phyloP scores from a whole-genome alignment of 1,139 yeast species.

The Dujonia santamariae region DNA sequence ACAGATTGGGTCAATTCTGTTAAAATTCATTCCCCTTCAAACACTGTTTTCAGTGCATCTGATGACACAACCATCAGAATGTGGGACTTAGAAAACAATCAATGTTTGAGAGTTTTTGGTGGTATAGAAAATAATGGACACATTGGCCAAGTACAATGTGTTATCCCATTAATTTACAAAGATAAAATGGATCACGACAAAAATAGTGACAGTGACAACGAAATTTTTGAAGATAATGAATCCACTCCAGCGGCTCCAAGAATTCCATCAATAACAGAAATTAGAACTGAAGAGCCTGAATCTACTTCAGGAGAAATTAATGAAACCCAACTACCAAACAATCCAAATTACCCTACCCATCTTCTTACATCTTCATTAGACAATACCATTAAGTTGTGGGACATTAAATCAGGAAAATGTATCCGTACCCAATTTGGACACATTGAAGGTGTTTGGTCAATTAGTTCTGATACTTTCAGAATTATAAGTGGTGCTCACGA shows the following conservation, averaged over 20 bases:
- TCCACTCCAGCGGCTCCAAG: conserved; percentile 15
- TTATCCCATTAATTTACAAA: conserved; percentile 73
- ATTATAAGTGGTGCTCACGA: conserved; percentile 95
- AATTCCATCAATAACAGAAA: conserved; percentile 4
- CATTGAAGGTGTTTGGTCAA: conserved; percentile 96
- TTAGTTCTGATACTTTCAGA: conserved; percentile 92
- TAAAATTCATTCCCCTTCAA: conserved; percentile 75
- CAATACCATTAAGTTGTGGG: conserved; percentile 93
- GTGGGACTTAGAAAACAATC: conserved; percentile 88
- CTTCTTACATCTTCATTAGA: conserved; percentile 84
- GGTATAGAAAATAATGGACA: conserved; percentile 69
- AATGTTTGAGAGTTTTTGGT: conserved; percentile 75
- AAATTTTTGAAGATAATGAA: conserved; percentile 1
- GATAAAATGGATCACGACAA: conserved; percentile 46
- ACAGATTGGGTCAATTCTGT: conserved; percentile 90
- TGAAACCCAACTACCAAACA: conserved; percentile 23
- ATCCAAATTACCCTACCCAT: conserved; percentile 65
- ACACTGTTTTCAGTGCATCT: conserved; percentile 79
- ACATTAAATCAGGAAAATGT: conserved; percentile 80
- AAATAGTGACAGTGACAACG: conserved; percentile 22
- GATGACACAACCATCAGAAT: conserved; percentile 90
- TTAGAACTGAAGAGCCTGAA: neutral
- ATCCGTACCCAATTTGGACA: conserved; percentile 94
- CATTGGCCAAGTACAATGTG: conserved; percentile 88
- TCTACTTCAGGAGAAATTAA: conserved; percentile 14